These are phyloP conservation scores for Oehlia diaphana DNA, from an alignment of 192 early-diverging fungal species.

Conservation along the genomic window DNA sequence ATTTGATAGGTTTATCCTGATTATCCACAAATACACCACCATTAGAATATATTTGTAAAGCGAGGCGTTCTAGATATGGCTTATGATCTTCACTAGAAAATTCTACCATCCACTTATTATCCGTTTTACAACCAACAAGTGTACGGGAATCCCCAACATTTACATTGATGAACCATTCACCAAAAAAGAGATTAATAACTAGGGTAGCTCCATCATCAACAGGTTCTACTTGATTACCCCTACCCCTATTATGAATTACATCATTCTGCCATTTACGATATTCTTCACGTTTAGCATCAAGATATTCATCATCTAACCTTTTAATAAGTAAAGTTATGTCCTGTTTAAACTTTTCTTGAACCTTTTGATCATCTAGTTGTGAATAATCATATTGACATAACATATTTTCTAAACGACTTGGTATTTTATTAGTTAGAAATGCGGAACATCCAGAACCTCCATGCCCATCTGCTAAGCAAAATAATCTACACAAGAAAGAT, in stretches of 20 bases:
- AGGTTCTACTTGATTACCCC: constrained; percentile 21
- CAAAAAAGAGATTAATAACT: constrained; percentile 56
- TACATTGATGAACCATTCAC: constrained; percentile 55
- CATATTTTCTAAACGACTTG: constrained; percentile 48
- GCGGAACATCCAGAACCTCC: constrained; percentile 56
- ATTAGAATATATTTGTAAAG: constrained; percentile 53
- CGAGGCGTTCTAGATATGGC: constrained; percentile 57
- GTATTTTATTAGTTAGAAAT: constrained; percentile 51
- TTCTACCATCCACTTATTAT: constrained; percentile 52
- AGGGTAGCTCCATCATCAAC: constrained; percentile 58
- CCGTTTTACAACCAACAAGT: constrained; percentile 39
- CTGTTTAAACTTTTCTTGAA: constrained; percentile 44
- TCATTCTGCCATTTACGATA: constrained; percentile 34
- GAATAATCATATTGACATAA: constrained; percentile 39
- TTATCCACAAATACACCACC: constrained; percentile 63
- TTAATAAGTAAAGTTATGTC: constrained; percentile 48
- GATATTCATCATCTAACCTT: constrained; percentile 50
- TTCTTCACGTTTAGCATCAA: constrained; percentile 51
- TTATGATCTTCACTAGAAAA: constrained; percentile 60
- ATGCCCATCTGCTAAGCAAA: constrained; percentile 59
- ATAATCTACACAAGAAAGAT: constrained; percentile 43
- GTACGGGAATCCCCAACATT: constrained; percentile 62
- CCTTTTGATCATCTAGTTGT: constrained; percentile 33
- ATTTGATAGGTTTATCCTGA: constrained; percentile 55
- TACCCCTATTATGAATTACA: neutral